Evolutionary conservation across 192 early-diverging fungal species (phyloP).

Genomic region (Umbelopsis vinacea): DNA sequence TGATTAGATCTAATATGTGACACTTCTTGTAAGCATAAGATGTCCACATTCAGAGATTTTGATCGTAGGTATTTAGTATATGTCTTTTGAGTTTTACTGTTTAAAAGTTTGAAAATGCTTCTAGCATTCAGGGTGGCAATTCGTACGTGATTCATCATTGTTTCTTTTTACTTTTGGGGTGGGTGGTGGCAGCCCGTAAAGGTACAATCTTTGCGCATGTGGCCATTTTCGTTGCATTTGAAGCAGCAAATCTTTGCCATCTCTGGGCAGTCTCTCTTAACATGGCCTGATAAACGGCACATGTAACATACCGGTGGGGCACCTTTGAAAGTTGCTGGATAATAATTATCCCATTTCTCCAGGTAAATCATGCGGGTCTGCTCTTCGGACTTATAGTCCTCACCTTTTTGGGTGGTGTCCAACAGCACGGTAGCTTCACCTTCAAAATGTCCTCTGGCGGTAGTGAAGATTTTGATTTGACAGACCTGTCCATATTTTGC

Average conservation of each 20-base stretch:
- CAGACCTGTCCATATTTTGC: not conserved
- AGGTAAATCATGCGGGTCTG: not conserved
- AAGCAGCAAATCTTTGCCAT: not conserved
- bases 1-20: too few relatives aligned
- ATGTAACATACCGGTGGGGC: not conserved
- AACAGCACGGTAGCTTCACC: not conserved
- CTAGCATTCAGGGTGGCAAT: too few relatives aligned
- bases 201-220: not conserved
- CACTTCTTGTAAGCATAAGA: too few relatives aligned
- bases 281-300: not conserved
- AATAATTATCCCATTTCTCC: not conserved
- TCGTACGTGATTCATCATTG: too few relatives aligned
- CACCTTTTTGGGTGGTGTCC: not conserved
- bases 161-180: too few relatives aligned
- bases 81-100: too few relatives aligned
- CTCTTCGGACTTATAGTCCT: not conserved
- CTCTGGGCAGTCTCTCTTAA: not conserved
- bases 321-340: not conserved
- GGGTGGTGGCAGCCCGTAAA: too few relatives aligned
- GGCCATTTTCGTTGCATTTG: conserved; percentile 1
- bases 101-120: too few relatives aligned
- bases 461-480: not conserved
- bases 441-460: not conserved
- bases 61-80: too few relatives aligned
- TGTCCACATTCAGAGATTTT: too few relatives aligned